Evolutionary conservation across 495 filamentous ascomycete species (phyloP).

Genomic region (Lophiostoma macrostomum): DNA sequence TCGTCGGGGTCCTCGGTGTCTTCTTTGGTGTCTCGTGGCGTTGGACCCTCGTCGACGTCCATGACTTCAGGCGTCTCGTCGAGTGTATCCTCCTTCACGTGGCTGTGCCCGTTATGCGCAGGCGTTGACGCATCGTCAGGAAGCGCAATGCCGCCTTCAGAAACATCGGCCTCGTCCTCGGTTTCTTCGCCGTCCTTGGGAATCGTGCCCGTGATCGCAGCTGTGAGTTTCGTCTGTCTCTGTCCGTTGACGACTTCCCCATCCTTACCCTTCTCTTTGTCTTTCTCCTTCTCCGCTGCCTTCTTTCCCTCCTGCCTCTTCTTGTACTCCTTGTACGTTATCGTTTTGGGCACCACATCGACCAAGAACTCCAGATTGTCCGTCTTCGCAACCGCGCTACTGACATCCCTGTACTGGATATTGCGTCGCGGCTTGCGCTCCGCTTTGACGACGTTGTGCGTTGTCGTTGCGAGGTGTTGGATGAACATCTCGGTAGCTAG

Average conservation of each 20-base stretch:
- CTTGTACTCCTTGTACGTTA: conserved; percentile 76
- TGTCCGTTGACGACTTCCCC: not conserved
- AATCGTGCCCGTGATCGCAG: not conserved
- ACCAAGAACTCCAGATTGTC: conserved; percentile 95
- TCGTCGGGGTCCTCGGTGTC: no score
- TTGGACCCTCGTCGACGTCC: conserved; percentile 21
- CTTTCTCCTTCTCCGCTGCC: conserved; percentile 1
- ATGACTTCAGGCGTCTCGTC: conserved; percentile 10
- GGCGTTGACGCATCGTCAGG: no score
- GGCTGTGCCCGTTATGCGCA: no score
- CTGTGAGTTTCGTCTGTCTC: not conserved
- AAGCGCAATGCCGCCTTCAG: no score
- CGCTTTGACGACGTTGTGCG: conserved; percentile 80
- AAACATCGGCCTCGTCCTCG: conserved; percentile 2
- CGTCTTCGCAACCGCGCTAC: conserved; percentile 79
- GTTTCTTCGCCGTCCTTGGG: not conserved
- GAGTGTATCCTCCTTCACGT: no score
- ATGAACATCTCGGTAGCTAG: conserved; percentile 96
- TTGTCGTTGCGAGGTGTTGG: conserved; percentile 81
- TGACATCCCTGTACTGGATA: conserved; percentile 96
- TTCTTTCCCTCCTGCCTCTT: conserved; percentile 32
- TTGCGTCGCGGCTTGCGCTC: conserved; percentile 90
- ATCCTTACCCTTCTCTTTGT: not conserved
- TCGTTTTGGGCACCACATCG: conserved; percentile 84
- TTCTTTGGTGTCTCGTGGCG: not conserved